Percentiles rank a stretch among this genome's conserved stretches.
Conservation (phyloP, 495 filamentous ascomycete species). For the Annulohypoxylon nitens region DNA sequence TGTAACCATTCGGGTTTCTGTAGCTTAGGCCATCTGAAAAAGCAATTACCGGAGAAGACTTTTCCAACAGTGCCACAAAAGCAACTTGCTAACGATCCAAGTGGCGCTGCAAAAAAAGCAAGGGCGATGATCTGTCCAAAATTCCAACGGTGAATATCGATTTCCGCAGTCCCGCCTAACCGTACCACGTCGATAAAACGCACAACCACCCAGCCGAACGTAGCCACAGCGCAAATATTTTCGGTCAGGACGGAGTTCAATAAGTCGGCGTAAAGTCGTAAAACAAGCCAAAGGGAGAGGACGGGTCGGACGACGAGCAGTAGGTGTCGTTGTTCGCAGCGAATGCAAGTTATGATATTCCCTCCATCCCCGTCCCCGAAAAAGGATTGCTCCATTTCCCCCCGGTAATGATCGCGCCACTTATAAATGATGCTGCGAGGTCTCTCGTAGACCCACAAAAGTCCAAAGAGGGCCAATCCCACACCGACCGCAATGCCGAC, state of each 20-base stretch:
- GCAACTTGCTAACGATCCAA: slow-evolving; percentile 35
- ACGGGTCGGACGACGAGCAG: slow-evolving; percentile 40
- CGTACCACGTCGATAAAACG: slow-evolving; percentile 41
- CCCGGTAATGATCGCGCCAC: slow-evolving; percentile 43
- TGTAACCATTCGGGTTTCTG: slow-evolving; percentile 19
- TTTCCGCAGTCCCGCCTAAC: slow-evolving; percentile 32
- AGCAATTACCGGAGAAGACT: slow-evolving; percentile 3
- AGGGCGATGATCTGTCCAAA: slow-evolving; percentile 40
- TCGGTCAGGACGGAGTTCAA: slow-evolving; percentile 43
- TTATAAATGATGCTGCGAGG: slow-evolving; percentile 38
- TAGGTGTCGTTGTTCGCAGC: slow-evolving; percentile 44
- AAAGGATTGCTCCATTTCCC: slow-evolving; percentile 43
- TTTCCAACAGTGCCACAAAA: slow-evolving; percentile 21
- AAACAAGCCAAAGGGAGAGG: slow-evolving; percentile 42
- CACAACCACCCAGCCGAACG: slow-evolving; percentile 37
- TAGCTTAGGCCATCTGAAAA: not conserved
- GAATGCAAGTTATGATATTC: slow-evolving; percentile 44
- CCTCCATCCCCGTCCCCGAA: slow-evolving; percentile 35
- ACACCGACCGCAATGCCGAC: slow-evolving; percentile 35
- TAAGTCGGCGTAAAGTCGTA: slow-evolving; percentile 41
- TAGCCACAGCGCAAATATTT: slow-evolving; percentile 30
- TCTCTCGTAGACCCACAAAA: slow-evolving; percentile 38
- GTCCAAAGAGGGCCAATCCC: slow-evolving; percentile 23
- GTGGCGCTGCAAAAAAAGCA: slow-evolving; percentile 38
- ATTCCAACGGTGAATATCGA: slow-evolving; percentile 24